These are phyloP conservation scores for Tolypocladium amazonense DNA, from an alignment of 2,329 filamentous ascomycete genomes.

Conservation along the genomic window DNA sequence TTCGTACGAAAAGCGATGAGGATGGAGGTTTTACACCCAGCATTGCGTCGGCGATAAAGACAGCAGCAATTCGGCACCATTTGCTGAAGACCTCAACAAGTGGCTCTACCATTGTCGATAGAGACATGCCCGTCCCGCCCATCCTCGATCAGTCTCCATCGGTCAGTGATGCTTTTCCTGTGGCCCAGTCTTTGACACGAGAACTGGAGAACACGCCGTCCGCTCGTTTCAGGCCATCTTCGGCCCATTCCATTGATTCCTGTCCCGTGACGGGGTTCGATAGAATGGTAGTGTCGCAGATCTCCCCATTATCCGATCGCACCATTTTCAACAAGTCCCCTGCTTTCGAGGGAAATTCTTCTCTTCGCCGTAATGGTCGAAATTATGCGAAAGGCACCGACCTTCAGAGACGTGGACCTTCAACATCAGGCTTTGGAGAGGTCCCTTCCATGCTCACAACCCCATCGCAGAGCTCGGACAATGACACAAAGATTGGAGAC, in stretches of 20 bases:
- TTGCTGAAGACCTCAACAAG: conserved; percentile 13
- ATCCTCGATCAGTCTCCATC: neutral
- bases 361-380: neutral
- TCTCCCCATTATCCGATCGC: neutral
- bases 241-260: neutral
- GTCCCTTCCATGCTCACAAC: neutral
- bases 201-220: conserved; percentile 4
- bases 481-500: neutral
- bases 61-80: conserved; percentile 8
- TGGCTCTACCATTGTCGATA: conserved; percentile 8
- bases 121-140: conserved; percentile 10
- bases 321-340: neutral
- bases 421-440: neutral
- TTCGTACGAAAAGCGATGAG: conserved; percentile 5
- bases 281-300: neutral
- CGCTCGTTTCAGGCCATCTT: neutral
- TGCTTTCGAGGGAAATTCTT: neutral
- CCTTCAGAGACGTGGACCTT: neutral
- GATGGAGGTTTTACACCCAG: neutral
- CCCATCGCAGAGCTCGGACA: neutral
- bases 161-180: conserved; percentile 2
- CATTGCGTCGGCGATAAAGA: conserved; percentile 3
- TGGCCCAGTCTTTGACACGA: neutral
- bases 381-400: conserved; percentile 6
- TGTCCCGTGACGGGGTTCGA: neutral